Base-by-base conservation (phyloP, 2,329 filamentous ascomycete species). In the Nothophaeocryptopus gaeumannii region DNA sequence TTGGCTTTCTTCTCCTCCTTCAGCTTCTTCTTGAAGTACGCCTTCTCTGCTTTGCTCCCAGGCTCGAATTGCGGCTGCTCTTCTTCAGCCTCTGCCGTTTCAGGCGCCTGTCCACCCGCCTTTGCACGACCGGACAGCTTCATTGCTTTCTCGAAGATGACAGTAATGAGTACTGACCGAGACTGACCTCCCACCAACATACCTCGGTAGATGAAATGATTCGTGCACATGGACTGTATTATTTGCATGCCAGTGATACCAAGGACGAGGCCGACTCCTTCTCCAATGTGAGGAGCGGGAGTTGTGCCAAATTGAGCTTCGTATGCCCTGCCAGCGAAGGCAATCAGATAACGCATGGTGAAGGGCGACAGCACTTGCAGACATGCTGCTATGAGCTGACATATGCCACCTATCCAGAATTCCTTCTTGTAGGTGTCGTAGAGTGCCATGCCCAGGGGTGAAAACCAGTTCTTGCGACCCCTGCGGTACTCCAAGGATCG, bases 101-200 rank as follows among this genome's bases (percentile, higher is more conserved):
- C 58, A 1, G 69, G 62, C 10, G 76, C 75, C 59, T 75, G 75
- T 9, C 88, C 89, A 36, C 91, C 92, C 9, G 92, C 90, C 69
- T 85, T 93, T 15, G 93, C 93, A 43, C 91, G 80, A 9, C 86
- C 89, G 0, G 91, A 96, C 12, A 97, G 80, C 43, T 84, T 84
- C 85, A 96, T 89, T 2, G 89, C 84, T 70, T 97, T 97, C 67
- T 93, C 88, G 63, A 95, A 97, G 50, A 97, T 89, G 51, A 90
- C 73, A 15, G 87, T 82, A 59, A 96, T 95, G 37, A 97, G 74
- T 0, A 89, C 86, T 1, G 85, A 89, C 66, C 92, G 81, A 7
- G 82, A 74, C 72, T 96, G 85, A 0, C 89, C 93, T 55, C 92
- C 93, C 34, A 95, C 82, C 72, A 95, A 84, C 86, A 96, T 95